Percentiles rank a stretch among this genome's conserved stretches.
phyloP scores from a whole-genome alignment of 2,329 filamentous ascomycete species.

The Coccinonectria pachysandricola region DNA sequence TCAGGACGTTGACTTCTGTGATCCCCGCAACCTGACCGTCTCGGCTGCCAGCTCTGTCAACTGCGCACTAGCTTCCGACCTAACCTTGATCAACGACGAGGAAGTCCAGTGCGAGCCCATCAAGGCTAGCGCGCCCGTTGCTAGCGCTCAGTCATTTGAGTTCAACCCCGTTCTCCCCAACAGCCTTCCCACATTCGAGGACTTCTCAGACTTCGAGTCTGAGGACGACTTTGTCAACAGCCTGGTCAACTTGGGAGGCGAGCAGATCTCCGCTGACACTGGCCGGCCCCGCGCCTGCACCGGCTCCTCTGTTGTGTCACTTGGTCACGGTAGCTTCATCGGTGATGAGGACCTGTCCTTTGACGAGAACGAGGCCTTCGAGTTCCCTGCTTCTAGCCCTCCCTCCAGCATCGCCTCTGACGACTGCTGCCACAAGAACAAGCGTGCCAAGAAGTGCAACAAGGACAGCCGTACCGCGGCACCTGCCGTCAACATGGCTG shows the following conservation, averaged over 20 bases:
- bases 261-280: constrained; percentile 40
- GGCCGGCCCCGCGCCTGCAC: constrained; percentile 62
- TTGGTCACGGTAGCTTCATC: constrained; percentile 69
- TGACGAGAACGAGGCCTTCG: constrained; percentile 55
- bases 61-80: constrained; percentile 45
- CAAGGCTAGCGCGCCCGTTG: constrained; percentile 35
- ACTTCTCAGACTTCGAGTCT: constrained; percentile 80
- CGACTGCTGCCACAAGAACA: constrained; percentile 41
- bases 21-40: constrained; percentile 82
- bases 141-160: constrained; percentile 36
- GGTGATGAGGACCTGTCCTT: constrained; percentile 68
- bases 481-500: constrained; percentile 33
- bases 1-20: constrained; percentile 75
- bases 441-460: constrained; percentile 47
- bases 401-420: constrained; percentile 35
- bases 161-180: constrained; percentile 40
- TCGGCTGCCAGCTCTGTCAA: constrained; percentile 38
- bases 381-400: constrained; percentile 51
- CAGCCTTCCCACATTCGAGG: constrained; percentile 67
- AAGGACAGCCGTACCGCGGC: constrained; percentile 28
- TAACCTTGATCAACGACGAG: constrained; percentile 58
- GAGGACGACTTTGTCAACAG: constrained; percentile 73
- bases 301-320: constrained; percentile 55
- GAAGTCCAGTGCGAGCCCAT: constrained; percentile 44
- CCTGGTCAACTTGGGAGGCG: constrained; percentile 54